These are phyloP conservation scores for Lactarius quietus DNA, from an alignment of 768 basidiomycete genomes.

Conservation along the genomic window DNA sequence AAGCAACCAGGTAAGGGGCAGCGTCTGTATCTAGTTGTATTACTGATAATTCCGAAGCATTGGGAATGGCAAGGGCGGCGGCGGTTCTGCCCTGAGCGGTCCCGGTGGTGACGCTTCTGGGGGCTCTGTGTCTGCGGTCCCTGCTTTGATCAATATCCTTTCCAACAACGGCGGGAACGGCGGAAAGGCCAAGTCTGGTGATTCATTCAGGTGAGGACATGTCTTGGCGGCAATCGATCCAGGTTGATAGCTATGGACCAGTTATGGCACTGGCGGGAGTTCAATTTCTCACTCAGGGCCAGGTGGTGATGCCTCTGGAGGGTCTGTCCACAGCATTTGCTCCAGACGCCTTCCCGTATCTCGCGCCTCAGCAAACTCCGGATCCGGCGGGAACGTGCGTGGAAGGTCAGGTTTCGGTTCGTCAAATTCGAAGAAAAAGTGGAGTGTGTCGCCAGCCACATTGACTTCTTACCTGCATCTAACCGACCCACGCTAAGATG, in stretches of 20 bases:
- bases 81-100: conserved; percentile 14
- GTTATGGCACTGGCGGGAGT: conserved; percentile 3
- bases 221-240: neutral
- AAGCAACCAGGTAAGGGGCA: conserved; percentile 20
- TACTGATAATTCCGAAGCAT: neutral
- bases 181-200: conserved; percentile 12
- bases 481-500: conserved; percentile 4
- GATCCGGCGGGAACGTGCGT: neutral
- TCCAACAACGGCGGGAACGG: conserved; percentile 33
- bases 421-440: conserved; percentile 2
- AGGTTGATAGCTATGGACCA: neutral
- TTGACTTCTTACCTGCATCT: neutral
- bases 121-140: conserved; percentile 15
- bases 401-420: conserved; percentile 5
- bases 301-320: conserved; percentile 20
- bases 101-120: conserved; percentile 21
- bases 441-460: conserved; percentile 6
- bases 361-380: neutral
- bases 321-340: conserved; percentile 11
- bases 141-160: conserved; percentile 32
- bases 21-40: neutral
- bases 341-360: neutral
- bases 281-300: conserved; percentile 14
- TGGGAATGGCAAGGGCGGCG: neutral
- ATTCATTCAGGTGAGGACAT: conserved; percentile 14